Evolutionary conservation across 2,329 filamentous ascomycete species (phyloP), one percentile per base, ranked within the genome.

Genomic region (Sclerotinia subarctica): DNA sequence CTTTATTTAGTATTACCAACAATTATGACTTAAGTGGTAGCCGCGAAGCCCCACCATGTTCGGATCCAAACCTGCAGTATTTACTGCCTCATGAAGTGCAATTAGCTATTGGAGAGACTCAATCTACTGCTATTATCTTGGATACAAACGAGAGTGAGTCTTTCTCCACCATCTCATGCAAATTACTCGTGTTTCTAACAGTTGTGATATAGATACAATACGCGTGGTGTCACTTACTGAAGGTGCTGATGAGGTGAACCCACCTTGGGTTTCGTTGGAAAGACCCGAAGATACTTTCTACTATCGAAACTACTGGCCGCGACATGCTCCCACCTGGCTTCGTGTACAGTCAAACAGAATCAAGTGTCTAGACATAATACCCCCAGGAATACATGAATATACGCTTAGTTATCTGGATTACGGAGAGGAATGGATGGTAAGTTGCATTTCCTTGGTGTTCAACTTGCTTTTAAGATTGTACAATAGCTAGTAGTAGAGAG

Each of bases 291-390:
- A 58, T 5, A 5, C n/a, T 29, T 10, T 0, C 13, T 44, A 58
- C 35, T 44, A 58, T 58, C 54, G 54, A 1, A 58, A 58, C 54
- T 58, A 58, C 26, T 58, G 54, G 54, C 35, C 54, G 26, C 26
- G 54, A n/a, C 54, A 58, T 58, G 54, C 54, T 44, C 54, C 54
- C 44, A 58, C n/a, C 42, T 58, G 42, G 35, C 54, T 58, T 44
- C 35, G 54, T 44, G 42, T 58, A 5, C 54, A 44, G 35, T 2
- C 42, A n/a, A 58, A 58, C 42, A 58, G n/a, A 44, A 58, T 58
- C 54, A 58, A 58, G 35, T 35, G 35, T 44, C 5, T 58, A 44
- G 54, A 58, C 26, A 35, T 1, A 7, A 58, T 58, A 44, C 54
- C 54, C 42, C 54, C 54, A n/a, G 35, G n/a, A 19, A 2, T 1